Evolutionary conservation across 2,329 filamentous ascomycete species (phyloP).

Genomic region (Tolypocladium guangdongense): DNA sequence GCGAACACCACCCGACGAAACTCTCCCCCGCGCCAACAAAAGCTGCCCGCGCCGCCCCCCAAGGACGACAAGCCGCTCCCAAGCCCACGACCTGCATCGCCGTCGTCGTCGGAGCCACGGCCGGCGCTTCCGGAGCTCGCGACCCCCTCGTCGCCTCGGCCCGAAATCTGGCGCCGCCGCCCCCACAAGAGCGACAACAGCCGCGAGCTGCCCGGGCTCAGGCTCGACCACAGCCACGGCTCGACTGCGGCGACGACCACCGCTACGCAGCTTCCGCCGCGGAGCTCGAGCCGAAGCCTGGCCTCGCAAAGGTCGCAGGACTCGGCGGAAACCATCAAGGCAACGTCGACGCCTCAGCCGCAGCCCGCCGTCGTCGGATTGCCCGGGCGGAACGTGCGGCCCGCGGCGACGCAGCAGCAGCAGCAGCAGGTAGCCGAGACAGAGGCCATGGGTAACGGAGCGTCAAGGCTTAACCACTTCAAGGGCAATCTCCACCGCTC

Average conservation of each 20-base stretch:
- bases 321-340: slow-evolving; percentile 1
- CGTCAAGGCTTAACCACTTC: slow-evolving; percentile 20
- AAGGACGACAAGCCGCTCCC: slow-evolving; percentile 12
- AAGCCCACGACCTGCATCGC: not conserved
- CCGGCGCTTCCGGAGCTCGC: slow-evolving; percentile 7
- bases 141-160: slow-evolving; percentile 16
- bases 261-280: not conserved
- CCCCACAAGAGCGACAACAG: slow-evolving; percentile 37
- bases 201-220: slow-evolving; percentile 36
- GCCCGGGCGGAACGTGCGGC: slow-evolving; percentile 17
- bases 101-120: slow-evolving; percentile 2
- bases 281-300: not conserved
- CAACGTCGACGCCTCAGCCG: slow-evolving; percentile 2
- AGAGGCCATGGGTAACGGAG: slow-evolving; percentile 20
- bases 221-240: slow-evolving; percentile 36
- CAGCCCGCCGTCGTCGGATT: slow-evolving; percentile 11
- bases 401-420: slow-evolving; percentile 6
- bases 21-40: slow-evolving; percentile 3
- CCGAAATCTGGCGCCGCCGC: slow-evolving; percentile 37
- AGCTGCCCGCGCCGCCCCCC: slow-evolving; percentile 12
- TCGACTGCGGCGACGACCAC: slow-evolving; percentile 33
- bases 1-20: slow-evolving; percentile 1
- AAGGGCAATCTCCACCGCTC: slow-evolving; percentile 11
- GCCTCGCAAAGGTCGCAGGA: not conserved
- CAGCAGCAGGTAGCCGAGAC: slow-evolving; percentile 5